Percentiles rank a stretch among this genome's conserved stretches.
Evolutionary conservation across 345 rosid genomes (phyloP).

Genomic region (Acer campestre): DNA sequence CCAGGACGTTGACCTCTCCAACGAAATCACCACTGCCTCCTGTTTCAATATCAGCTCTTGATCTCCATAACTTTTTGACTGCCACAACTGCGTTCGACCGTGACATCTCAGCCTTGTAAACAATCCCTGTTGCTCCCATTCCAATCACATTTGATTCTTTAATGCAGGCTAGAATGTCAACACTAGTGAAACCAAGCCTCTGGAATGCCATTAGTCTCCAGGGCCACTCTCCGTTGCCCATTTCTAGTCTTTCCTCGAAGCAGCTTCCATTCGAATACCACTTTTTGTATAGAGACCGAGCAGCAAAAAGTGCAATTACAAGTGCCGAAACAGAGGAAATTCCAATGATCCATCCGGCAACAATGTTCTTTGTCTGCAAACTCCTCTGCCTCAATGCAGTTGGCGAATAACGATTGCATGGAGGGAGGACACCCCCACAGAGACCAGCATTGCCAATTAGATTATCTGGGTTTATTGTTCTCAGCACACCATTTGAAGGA

Average conservation of each 20-base stretch:
- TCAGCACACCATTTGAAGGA: constrained; percentile 72
- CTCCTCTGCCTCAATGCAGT: constrained; percentile 38
- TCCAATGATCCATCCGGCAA: constrained; percentile 67
- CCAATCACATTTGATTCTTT: constrained; percentile 85
- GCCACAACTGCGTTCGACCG: constrained; percentile 59
- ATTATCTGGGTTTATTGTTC: constrained; percentile 78
- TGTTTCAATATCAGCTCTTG: constrained; percentile 59
- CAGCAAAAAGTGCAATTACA: constrained; percentile 46
- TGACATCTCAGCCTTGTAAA: constrained; percentile 76
- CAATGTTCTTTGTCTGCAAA: constrained; percentile 51
- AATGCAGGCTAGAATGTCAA: constrained; percentile 70
- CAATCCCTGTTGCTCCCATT: constrained; percentile 91
- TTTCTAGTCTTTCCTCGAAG: constrained; percentile 48
- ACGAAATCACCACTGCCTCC: constrained; percentile 67
- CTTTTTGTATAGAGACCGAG: constrained; percentile 48
- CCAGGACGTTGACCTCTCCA: constrained; percentile 80
- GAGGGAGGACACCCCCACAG: constrained; percentile 80
- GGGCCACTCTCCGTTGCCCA: constrained; percentile 75
- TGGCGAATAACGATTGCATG: constrained; percentile 50
- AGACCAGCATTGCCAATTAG: constrained; percentile 73
- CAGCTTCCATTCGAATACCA: constrained; percentile 59
- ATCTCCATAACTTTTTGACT: constrained; percentile 88
- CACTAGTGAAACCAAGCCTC: constrained; percentile 74
- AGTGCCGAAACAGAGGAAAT: constrained; percentile 57
- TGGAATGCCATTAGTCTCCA: constrained; percentile 95